Base-by-base conservation (phyloP, 2,329 filamentous ascomycete genomes). In the Daldinia eschscholtzii region DNA sequence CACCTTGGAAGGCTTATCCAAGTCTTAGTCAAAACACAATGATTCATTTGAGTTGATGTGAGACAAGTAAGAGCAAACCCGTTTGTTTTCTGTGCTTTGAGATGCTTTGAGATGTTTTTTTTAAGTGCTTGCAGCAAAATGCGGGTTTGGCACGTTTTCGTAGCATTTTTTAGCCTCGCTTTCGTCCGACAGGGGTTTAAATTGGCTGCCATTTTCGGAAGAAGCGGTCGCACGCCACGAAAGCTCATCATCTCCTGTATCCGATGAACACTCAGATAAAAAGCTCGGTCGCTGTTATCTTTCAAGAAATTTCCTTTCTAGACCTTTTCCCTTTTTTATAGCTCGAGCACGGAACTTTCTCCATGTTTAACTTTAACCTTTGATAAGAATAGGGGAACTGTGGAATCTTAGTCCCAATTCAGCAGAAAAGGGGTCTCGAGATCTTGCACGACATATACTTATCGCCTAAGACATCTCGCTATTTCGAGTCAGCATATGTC, bases 101-200 rank as follows among this genome's bases (percentile, higher is more conserved):
- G 6, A 46, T 48, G 44, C 44, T 48, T 48, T 28, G 7, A 48
- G 44, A 30, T 18, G 52, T 30, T 39, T 61, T 39, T 61, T 61
- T 70, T 56, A 71, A 71, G 69, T 69, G 69, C 67, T 67, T 71
- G 69, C 69, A 71, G 69, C 39, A 65, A 64, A 69, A 67, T 69
- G 66, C 66, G 64, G 61, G 67, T 64, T 64, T 59, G 59, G 64
- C 64, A 70, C 64, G 67, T 70, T 71, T 62, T 69, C 35, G 30
- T 61, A 57, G 37, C 46, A 30, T 61, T 66, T 61, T 66, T 35
- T 64, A 58, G 42, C 53, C 59, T 48, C 61, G 46, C 57, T 52
- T 50, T 57, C 13, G 57, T 60, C 50, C 13, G 62, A 70, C 70
- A 72, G 42, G 70, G 70, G 64, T 65, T 72, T 72, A 70, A 72